phyloP scores from a whole-genome alignment of 2,329 filamentous ascomycete genomes.

The Fusarium sp. region DNA sequence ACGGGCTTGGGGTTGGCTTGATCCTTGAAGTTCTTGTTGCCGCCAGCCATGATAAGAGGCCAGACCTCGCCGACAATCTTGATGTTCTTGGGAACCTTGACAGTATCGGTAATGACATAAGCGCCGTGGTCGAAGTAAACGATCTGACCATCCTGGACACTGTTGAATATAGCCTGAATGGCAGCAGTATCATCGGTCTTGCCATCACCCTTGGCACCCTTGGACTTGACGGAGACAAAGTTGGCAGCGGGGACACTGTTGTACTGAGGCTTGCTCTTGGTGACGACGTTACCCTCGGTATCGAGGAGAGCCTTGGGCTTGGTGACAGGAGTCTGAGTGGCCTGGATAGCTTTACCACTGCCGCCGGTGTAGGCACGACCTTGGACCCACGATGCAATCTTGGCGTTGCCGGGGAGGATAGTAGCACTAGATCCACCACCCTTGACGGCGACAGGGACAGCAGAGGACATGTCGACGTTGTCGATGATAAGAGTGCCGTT shows the following conservation, averaged over 20 bases:
- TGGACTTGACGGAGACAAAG: constrained; percentile 85
- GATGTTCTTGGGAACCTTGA: constrained; percentile 80
- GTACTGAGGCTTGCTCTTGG: constrained; percentile 91
- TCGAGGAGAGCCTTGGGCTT: constrained; percentile 77
- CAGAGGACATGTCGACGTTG: constrained; percentile 83
- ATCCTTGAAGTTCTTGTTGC: constrained; percentile 75
- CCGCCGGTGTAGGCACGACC: constrained; percentile 75
- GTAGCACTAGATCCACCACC: constrained; percentile 63
- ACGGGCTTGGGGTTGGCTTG: constrained; percentile 81
- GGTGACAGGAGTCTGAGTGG: constrained; percentile 58
- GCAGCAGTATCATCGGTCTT: constrained; percentile 85
- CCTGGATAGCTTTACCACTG: constrained; percentile 66
- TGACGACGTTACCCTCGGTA: constrained; percentile 74
- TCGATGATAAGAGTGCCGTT: constrained; percentile 87
- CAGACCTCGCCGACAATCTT: constrained; percentile 92
- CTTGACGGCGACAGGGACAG: constrained; percentile 73
- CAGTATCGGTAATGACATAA: constrained; percentile 75
- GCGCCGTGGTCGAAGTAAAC: constrained; percentile 81
- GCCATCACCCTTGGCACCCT: constrained; percentile 89
- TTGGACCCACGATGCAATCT: constrained; percentile 79
- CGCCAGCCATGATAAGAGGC: constrained; percentile 87
- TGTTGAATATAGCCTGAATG: constrained; percentile 82
- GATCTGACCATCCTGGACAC: constrained; percentile 69
- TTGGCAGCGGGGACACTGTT: constrained; percentile 69
- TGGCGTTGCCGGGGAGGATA: constrained; percentile 75